Base-by-base conservation (phyloP, 2,329 filamentous ascomycete species). In the Aspergillus piperis region DNA sequence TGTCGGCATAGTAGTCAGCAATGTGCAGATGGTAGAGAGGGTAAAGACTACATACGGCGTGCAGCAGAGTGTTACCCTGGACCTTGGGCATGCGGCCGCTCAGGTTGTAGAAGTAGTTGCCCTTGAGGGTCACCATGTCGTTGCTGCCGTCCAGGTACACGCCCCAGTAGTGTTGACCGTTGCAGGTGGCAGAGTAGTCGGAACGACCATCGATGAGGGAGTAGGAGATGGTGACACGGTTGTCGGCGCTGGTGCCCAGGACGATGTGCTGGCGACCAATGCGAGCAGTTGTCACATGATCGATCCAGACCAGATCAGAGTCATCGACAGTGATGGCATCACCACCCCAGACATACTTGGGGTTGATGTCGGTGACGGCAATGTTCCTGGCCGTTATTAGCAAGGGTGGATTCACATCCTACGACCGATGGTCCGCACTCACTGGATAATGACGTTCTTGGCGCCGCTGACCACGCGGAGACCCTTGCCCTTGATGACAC, bases 201-300 rank as follows among this genome's bases (percentile, higher is more conserved):
- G 80, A 80, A 32, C 70, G 70, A 49, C 86, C 86, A 66, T 88
- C 81, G 66, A 88, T 82, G 68, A 84, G 81, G 73, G 68, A 78
- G 80, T 87, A 86, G 64, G 84, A 84, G 70, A 88, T 81, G 32
- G 84, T 86, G 19, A 87, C 82, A 41, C 83, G 82, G 71, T 80
- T 81, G 66, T 80, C 81, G 53, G 83, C 81, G 3, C 72, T 68
- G 69, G 79, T 82, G 57, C 85, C 85, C 47, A 85, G 79, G 44
- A 87, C 85, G 44, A 86, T 82, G 76, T 86, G 82, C 74, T 87
- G 84, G 51, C 85, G 83, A 59, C 82, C 83, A 64, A 87, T 83
- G 44, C 83, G 79, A 51, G 83, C 84, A 51, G 83, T 84, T 13
- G 59, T 61, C n/a, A 62, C 62, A 17, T 64, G 62, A 27, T 83